These are phyloP conservation scores for Euphorbia peplus DNA, from an alignment of 345 rosid genomes.

Conservation along the genomic window DNA sequence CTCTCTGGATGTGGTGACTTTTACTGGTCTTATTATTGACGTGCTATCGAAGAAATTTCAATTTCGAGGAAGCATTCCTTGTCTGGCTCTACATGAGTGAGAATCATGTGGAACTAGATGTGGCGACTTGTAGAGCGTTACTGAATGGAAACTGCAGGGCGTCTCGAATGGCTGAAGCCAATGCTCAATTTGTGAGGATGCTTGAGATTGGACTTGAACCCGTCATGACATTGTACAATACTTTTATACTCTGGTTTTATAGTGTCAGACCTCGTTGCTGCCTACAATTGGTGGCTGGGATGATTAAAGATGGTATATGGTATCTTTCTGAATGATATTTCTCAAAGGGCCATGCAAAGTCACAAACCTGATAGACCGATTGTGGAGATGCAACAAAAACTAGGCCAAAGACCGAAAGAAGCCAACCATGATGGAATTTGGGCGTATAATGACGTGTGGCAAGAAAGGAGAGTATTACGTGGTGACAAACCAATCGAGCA, in stretches of 20 bases:
- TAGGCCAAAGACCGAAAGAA: constrained; percentile 36
- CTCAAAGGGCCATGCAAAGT: constrained; percentile 29
- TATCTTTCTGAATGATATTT: constrained; percentile 37
- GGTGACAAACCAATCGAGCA: constrained; percentile 17
- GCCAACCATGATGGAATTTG: constrained; percentile 29
- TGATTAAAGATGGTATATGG: constrained; percentile 44
- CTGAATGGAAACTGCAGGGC: constrained; percentile 49
- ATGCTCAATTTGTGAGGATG: constrained; percentile 38
- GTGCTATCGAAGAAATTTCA: constrained; percentile 40
- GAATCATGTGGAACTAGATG: constrained; percentile 41
- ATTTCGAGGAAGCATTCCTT: constrained; percentile 49
- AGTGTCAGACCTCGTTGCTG: constrained; percentile 30
- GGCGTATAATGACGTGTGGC: constrained; percentile 22
- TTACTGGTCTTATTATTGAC: constrained; percentile 47
- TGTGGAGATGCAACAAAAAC: constrained; percentile 41
- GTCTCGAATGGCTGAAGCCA: constrained; percentile 40
- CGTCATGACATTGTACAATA: constrained; percentile 44
- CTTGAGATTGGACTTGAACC: constrained; percentile 44
- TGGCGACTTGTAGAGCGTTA: constrained; percentile 48
- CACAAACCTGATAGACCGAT: constrained; percentile 44
- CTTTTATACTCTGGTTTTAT: constrained; percentile 49
- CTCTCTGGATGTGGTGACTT: constrained; percentile 41
- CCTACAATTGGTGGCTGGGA: constrained; percentile 38
- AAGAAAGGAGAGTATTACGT: constrained; percentile 15
- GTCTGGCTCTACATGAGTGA: constrained; percentile 50